Evolutionary conservation across 495 filamentous ascomycete species (phyloP).

Genomic region (Cryomyces minteri): DNA sequence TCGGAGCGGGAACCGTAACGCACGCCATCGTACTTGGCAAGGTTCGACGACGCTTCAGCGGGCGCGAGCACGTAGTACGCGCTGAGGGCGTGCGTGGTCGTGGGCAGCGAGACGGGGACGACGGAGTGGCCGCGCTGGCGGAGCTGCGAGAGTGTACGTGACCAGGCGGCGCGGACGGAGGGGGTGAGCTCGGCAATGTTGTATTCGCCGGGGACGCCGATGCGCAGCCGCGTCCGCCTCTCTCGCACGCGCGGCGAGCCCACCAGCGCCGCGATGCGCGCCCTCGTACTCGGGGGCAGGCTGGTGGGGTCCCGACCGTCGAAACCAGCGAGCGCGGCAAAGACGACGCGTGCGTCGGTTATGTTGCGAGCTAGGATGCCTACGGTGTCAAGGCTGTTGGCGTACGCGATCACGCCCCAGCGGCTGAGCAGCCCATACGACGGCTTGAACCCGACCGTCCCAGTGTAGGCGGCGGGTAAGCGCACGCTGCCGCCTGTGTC

Average conservation of each 20-base stretch:
- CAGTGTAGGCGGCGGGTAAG: constrained; percentile 80
- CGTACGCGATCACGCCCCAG: constrained; percentile 86
- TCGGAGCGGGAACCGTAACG: constrained; percentile 51
- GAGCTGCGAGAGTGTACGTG: constrained; percentile 34
- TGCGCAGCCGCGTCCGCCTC: constrained; percentile 20
- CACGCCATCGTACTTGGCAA: constrained; percentile 94
- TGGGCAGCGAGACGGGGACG: constrained; percentile 61
- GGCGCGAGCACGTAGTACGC: constrained; percentile 93
- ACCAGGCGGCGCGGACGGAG: constrained; percentile 51
- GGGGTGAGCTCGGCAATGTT: constrained; percentile 67
- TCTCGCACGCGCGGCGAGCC: constrained; percentile 13
- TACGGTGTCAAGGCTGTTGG: constrained; percentile 89
- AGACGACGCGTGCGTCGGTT: constrained; percentile 29
- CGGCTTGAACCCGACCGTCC: constrained; percentile 80
- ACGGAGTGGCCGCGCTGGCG: constrained; percentile 44
- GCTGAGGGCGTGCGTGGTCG: constrained; percentile 67
- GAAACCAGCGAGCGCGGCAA: constrained; percentile 37
- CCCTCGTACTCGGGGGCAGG: constrained; percentile 32
- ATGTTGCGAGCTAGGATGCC: constrained; percentile 49
- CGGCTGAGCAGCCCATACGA: constrained; percentile 72
- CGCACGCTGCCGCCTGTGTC: constrained; percentile 91
- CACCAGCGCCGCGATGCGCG: constrained; percentile 12
- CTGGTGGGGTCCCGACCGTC: constrained; percentile 68
- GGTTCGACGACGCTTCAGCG: constrained; percentile 87
- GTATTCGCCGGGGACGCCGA: constrained; percentile 75